Conservation (phyloP, 208 protist species). For the Endotrypanum monterogeii region DNA sequence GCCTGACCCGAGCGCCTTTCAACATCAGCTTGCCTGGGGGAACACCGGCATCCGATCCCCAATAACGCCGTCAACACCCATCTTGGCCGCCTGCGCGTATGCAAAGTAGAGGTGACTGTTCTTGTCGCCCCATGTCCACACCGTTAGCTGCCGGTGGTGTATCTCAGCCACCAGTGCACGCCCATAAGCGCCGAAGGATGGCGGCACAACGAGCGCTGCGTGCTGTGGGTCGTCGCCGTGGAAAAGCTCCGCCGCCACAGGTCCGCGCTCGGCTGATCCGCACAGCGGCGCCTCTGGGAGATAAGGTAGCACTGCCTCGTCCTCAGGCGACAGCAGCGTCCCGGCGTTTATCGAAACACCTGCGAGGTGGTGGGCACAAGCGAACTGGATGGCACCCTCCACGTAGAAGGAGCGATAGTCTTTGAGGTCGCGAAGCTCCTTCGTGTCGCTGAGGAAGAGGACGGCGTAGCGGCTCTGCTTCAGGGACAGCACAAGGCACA, state of each 20-base stretch:
- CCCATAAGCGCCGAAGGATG: slow-evolving; percentile 46
- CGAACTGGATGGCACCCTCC: slow-evolving; percentile 78
- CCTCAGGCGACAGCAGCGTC: slow-evolving; percentile 42
- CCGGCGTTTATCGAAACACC: slow-evolving; percentile 71
- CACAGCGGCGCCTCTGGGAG: slow-evolving; percentile 24
- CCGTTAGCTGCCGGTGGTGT: slow-evolving; percentile 49
- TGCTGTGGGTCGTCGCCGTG: slow-evolving; percentile 18
- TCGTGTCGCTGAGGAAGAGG: slow-evolving; percentile 74
- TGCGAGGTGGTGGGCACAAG: slow-evolving; percentile 56
- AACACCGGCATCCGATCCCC: slow-evolving; percentile 67
- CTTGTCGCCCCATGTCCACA: slow-evolving; percentile 78
- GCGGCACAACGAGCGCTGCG: slow-evolving; percentile 18
- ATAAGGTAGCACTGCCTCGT: slow-evolving; percentile 18
- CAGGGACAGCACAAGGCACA: slow-evolving; percentile 64
- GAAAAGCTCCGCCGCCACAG: slow-evolving; percentile 30
- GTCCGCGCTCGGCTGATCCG: slow-evolving; percentile 20
- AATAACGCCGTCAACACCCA: slow-evolving; percentile 77
- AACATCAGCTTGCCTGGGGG: neutral
- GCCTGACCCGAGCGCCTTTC: neutral
- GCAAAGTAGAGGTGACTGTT: slow-evolving; percentile 67
- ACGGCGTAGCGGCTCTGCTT: slow-evolving; percentile 87
- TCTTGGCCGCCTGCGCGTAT: slow-evolving; percentile 48
- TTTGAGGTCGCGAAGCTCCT: slow-evolving; percentile 70
- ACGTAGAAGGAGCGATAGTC: slow-evolving; percentile 80
- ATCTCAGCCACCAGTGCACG: slow-evolving; percentile 46